Conservation (phyloP, 768 basidiomycete genomes). For the Boletales sp. region DNA sequence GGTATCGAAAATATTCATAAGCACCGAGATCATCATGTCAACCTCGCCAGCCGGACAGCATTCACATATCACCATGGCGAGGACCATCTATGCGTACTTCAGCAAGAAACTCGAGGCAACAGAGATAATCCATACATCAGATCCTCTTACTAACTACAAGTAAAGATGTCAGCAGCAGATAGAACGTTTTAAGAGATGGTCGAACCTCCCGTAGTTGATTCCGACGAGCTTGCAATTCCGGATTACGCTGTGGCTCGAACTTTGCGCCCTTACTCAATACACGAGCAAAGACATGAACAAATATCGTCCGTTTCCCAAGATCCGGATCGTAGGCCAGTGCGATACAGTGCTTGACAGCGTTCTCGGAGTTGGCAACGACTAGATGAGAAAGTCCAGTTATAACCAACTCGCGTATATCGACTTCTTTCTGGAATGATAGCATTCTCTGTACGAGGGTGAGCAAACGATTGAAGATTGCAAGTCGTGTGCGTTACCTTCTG, state of each 20-base stretch:
- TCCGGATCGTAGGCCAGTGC: slow-evolving; percentile 74
- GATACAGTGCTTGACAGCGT: slow-evolving; percentile 86
- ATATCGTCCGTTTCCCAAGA: slow-evolving; percentile 67
- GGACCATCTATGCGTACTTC: slow-evolving; percentile 50
- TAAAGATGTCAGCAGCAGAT: slow-evolving; percentile 2
- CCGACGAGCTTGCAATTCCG: slow-evolving; percentile 43
- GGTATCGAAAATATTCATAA: slow-evolving; percentile 85
- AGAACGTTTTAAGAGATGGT: slow-evolving; percentile 4
- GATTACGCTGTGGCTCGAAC: slow-evolving; percentile 60
- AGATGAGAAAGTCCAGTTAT: slow-evolving; percentile 80
- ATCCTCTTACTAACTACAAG: slow-evolving; percentile 64
- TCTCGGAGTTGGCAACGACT: slow-evolving; percentile 80
- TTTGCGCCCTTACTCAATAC: slow-evolving; percentile 79
- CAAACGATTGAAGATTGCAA: background rate
- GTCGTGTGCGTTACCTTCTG: slow-evolving; percentile 36
- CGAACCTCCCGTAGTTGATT: slow-evolving; percentile 59
- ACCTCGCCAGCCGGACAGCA: slow-evolving; percentile 76
- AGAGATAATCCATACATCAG: slow-evolving; percentile 50
- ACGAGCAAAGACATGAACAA: slow-evolving; percentile 79
- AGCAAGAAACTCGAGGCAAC: slow-evolving; percentile 1
- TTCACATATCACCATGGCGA: slow-evolving; percentile 86
- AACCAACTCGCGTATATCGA: slow-evolving; percentile 69
- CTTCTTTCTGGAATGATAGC: slow-evolving; percentile 46
- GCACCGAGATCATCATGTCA: slow-evolving; percentile 79
- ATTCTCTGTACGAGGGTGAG: slow-evolving; percentile 35